Percentiles rank a stretch among this genome's conserved stretches.
Conservation (phyloP, 2,329 filamentous ascomycete genomes). For the Aureobasidium subglaciale region DNA sequence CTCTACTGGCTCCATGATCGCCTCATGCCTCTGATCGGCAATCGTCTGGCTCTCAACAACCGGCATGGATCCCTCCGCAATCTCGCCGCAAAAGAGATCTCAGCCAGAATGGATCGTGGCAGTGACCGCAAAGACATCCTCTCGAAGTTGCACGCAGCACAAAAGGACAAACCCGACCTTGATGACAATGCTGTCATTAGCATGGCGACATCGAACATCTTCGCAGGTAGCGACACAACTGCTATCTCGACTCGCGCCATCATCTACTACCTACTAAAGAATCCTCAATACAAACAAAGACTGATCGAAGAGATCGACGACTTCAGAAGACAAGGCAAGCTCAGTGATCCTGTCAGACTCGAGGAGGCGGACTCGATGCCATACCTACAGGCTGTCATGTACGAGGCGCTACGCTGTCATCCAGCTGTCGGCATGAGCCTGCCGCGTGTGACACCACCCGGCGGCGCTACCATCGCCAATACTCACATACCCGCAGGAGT, state of each 20-base stretch:
- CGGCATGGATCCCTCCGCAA: constrained; percentile 29
- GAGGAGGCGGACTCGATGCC: constrained; percentile 30
- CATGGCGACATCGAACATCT: constrained; percentile 34
- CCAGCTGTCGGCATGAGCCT: constrained; percentile 36
- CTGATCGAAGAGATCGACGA: constrained; percentile 32
- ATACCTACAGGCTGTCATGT: constrained; percentile 39
- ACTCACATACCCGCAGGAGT: constrained; percentile 25
- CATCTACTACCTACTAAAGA: constrained; percentile 33
- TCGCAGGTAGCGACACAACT: constrained; percentile 40
- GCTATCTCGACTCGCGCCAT: constrained; percentile 32
- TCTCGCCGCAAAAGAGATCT: constrained; percentile 27
- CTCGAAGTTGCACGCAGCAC: constrained; percentile 30
- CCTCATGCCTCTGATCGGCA: constrained; percentile 32
- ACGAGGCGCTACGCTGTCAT: constrained; percentile 37
- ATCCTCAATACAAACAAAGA: constrained; percentile 24
- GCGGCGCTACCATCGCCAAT: constrained; percentile 31
- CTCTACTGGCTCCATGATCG: constrained; percentile 28
- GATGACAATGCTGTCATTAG: constrained; percentile 31
- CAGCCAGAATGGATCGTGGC: constrained; percentile 26
- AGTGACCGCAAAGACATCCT: constrained; percentile 33
- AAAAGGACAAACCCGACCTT: constrained; percentile 33
- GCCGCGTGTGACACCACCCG: constrained; percentile 32
- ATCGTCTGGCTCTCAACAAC: constrained; percentile 28
- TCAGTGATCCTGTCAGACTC: constrained; percentile 26
- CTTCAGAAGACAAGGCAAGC: constrained; percentile 20